Conservation (phyloP, 2,329 filamentous ascomycete species). For the Pyrenochaeta sp. region DNA sequence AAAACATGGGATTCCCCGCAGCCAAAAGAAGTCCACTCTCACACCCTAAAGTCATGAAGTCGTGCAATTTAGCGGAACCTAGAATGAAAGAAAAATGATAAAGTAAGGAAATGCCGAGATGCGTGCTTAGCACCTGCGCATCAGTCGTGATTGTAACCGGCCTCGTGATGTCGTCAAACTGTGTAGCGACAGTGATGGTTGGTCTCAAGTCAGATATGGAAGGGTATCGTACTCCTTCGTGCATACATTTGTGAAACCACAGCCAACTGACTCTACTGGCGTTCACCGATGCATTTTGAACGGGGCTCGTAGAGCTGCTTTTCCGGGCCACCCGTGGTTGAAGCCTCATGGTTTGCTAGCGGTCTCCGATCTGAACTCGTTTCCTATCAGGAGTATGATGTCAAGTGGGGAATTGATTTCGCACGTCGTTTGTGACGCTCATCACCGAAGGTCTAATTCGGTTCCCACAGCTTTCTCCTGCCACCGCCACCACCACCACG, state of each 20-base stretch:
- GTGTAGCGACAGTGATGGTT: not conserved
- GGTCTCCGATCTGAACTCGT: not conserved
- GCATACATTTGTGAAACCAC: not conserved
- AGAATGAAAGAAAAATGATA: not conserved
- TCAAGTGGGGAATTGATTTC: not conserved
- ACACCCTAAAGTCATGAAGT: no score
- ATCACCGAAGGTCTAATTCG: slow-evolving; percentile 37
- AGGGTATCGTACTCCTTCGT: not conserved
- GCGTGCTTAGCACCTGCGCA: not conserved
- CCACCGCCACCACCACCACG: slow-evolving; percentile 48
- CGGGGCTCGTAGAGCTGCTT: not conserved
- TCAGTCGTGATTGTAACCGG: not conserved
- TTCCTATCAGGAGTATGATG: not conserved
- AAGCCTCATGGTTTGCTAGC: not conserved
- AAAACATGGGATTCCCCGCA: no score
- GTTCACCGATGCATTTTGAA: not conserved
- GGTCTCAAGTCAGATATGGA: not conserved
- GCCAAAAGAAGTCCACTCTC: no score
- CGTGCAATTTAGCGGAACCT: no score
- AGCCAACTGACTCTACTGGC: not conserved
- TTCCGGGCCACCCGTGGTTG: not conserved
- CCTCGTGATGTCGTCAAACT: not conserved
- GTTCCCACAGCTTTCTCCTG: slow-evolving; percentile 51
- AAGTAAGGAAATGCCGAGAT: not conserved
- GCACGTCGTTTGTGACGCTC: slow-evolving; percentile 17